Evolutionary conservation across 495 filamentous ascomycete species (phyloP).

Genomic region (Letharia columbiana): DNA sequence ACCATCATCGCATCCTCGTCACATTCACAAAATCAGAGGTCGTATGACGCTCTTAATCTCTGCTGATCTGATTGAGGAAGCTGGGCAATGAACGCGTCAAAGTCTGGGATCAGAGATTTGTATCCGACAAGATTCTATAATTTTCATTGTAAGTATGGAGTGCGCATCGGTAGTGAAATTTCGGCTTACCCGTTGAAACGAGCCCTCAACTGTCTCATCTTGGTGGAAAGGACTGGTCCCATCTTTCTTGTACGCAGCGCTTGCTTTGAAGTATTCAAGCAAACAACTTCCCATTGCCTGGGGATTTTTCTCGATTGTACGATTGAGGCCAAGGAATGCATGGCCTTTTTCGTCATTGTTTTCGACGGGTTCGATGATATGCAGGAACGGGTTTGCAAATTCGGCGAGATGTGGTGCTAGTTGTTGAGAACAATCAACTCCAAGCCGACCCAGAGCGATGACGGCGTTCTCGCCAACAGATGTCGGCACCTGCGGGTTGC

Average conservation of each 20-base stretch:
- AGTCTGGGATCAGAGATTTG: constrained; percentile 75
- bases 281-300: constrained; percentile 84
- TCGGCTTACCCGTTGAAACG: constrained; percentile 43
- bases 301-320: constrained; percentile 78
- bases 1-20: background rate
- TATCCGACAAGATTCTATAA: constrained; percentile 73
- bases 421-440: constrained; percentile 66
- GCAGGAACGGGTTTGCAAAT: constrained; percentile 74
- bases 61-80: constrained; percentile 56
- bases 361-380: constrained; percentile 72
- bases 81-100: constrained; percentile 66
- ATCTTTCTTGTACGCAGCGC: constrained; percentile 62
- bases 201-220: constrained; percentile 43
- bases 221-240: constrained; percentile 37
- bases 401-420: constrained; percentile 73
- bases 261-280: constrained; percentile 73
- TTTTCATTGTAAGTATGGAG: constrained; percentile 15
- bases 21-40: constrained; percentile 10
- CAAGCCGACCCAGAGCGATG: constrained; percentile 83
- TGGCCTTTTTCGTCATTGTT: constrained; percentile 92
- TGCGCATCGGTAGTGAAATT: constrained; percentile 7
- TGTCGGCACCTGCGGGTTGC: constrained; percentile 73
- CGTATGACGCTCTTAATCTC: constrained; percentile 38
- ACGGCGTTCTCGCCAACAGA: constrained; percentile 93
- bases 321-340: constrained; percentile 81